Evolutionary conservation across 352 stramenopile genomes (phyloP).

Genomic region (Globisporangium nodosum): DNA sequence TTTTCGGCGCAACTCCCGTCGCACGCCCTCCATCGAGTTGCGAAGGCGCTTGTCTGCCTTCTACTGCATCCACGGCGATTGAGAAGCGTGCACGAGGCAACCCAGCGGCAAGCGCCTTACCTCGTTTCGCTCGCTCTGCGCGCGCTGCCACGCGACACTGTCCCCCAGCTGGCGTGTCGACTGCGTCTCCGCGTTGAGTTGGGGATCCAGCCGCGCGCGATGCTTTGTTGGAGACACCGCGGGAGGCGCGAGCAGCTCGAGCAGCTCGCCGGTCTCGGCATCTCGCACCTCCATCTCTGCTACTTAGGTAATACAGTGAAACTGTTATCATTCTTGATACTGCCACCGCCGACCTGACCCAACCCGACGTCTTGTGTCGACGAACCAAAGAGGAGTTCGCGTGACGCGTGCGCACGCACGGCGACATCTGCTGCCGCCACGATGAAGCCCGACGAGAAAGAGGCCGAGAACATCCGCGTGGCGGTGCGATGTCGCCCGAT

Average conservation of each 20-base stretch:
- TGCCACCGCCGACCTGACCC: no score
- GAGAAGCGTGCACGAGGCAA: neutral
- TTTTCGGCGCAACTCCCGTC: slow-evolving; percentile 35
- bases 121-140: slow-evolving; percentile 41
- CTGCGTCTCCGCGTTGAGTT: slow-evolving; percentile 47
- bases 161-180: slow-evolving; percentile 43
- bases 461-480: slow-evolving; percentile 89
- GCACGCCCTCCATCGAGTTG: slow-evolving; percentile 44
- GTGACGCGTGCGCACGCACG: neutral
- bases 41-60: slow-evolving; percentile 43
- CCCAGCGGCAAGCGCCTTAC: slow-evolving; percentile 13
- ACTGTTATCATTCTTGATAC: no score
- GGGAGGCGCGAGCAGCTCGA: slow-evolving; percentile 22
- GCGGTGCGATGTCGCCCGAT: slow-evolving; percentile 91
- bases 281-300: slow-evolving; percentile 36
- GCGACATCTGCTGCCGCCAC: neutral
- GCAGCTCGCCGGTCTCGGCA: slow-evolving; percentile 54
- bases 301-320: neutral
- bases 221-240: neutral
- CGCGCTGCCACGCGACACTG: slow-evolving; percentile 40
- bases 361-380: neutral
- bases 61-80: slow-evolving; percentile 15
- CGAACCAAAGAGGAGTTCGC: neutral
- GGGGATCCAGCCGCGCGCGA: neutral
- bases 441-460: slow-evolving; percentile 77